A percentile compares a stretch with the other conserved stretches of the same genome.
Conservation (phyloP, 306 rosid genomes). For the Cicer arietinum region DNA sequence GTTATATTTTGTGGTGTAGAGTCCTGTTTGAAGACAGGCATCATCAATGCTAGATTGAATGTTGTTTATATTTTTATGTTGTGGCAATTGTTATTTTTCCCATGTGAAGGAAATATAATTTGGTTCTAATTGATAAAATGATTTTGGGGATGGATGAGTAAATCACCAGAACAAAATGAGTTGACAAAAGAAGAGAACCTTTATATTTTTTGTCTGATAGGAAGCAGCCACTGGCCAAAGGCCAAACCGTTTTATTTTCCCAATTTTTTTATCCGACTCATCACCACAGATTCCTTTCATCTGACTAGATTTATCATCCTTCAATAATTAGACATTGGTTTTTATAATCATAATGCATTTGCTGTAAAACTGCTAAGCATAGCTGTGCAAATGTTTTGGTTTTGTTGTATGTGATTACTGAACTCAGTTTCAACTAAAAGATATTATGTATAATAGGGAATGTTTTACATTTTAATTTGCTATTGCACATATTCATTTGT, state of each 20-base stretch:
- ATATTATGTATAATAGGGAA: slow-evolving; percentile 26
- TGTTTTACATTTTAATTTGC: slow-evolving; percentile 30
- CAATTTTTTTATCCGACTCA: slow-evolving; percentile 16
- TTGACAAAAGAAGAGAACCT: slow-evolving; percentile 8
- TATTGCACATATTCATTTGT: slow-evolving; percentile 27
- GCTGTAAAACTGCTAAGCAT: slow-evolving; percentile 9
- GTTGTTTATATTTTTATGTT: slow-evolving; percentile 4
- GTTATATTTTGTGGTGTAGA: slow-evolving; percentile 1
- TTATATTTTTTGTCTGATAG: slow-evolving; percentile 25
- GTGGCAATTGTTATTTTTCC: not conserved
- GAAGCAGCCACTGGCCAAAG: slow-evolving; percentile 14
- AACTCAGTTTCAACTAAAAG: slow-evolving; percentile 31
- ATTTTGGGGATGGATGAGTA: slow-evolving; percentile 20
- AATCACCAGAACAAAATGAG: slow-evolving; percentile 5
- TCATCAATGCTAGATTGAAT: not conserved
- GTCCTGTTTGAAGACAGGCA: slow-evolving; percentile 12
- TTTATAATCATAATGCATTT: slow-evolving; percentile 10
- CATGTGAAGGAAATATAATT: slow-evolving; percentile 19
- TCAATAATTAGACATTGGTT: slow-evolving; percentile 1
- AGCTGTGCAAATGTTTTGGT: slow-evolving; percentile 12
- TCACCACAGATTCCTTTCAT: slow-evolving; percentile 18
- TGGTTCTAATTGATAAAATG: slow-evolving; percentile 17
- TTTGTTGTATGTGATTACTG: slow-evolving; percentile 34
- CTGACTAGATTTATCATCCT: slow-evolving; percentile 31
- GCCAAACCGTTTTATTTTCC: not conserved